Percentiles rank a stretch among this genome's conserved stretches.
Conservation (phyloP, 495 filamentous ascomycete genomes). For the Aspergillus indologenus region DNA sequence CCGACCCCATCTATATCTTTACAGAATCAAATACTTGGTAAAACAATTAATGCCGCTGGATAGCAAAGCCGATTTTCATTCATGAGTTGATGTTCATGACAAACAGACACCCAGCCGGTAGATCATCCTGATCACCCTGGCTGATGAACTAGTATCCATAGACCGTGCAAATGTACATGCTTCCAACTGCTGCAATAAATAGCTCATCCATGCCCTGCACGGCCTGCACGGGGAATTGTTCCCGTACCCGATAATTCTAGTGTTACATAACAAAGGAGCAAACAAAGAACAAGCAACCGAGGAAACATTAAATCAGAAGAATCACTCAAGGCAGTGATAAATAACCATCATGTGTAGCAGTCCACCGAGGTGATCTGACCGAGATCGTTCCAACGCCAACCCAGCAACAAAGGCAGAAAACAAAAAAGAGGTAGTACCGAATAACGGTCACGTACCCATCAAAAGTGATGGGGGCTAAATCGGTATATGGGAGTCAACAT, state of each 20-base stretch:
- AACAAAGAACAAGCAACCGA: slow-evolving; percentile 9
- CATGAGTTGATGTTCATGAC: no score
- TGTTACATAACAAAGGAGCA: slow-evolving; percentile 16
- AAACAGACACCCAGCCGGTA: neutral
- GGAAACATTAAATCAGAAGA: neutral
- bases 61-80: neutral
- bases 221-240: neutral
- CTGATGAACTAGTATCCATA: neutral
- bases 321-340: neutral
- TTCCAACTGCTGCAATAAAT: neutral
- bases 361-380: neutral
- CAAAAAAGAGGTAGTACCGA: slow-evolving; percentile 5
- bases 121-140: neutral
- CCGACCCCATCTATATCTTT: neutral
- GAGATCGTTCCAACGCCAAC: slow-evolving; percentile 6
- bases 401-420: slow-evolving; percentile 13
- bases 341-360: neutral
- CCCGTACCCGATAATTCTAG: slow-evolving; percentile 3
- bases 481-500: neutral
- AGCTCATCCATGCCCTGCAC: neutral
- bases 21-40: neutral
- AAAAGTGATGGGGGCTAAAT: slow-evolving; percentile 8
- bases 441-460: slow-evolving; percentile 14
- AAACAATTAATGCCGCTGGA: neutral
- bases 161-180: neutral